phyloP scores from a whole-genome alignment of 805 yeast species.

The Metschnikowia corniflorae region DNA sequence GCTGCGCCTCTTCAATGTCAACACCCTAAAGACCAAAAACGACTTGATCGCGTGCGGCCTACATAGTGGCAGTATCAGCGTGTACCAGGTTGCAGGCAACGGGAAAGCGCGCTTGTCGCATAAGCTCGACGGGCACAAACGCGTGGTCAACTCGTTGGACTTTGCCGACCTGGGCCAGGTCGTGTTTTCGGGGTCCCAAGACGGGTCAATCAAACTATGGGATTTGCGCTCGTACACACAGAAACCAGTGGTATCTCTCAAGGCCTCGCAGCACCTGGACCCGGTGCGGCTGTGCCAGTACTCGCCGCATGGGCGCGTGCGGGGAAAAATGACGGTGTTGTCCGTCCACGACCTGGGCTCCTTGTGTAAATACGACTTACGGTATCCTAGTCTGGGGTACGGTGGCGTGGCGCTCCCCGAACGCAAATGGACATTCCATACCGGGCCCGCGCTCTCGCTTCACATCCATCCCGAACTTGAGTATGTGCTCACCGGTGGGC shows the following conservation, averaged over 20 bases:
- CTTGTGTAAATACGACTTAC: constrained; percentile 81
- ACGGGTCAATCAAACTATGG: constrained; percentile 75
- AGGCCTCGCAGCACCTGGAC: constrained; percentile 57
- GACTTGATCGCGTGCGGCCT: constrained; percentile 40
- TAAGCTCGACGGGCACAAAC: constrained; percentile 37
- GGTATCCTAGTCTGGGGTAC: constrained; percentile 36
- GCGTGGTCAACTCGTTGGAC: constrained; percentile 42
- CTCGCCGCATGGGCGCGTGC: constrained; percentile 46
- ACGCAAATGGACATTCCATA: constrained; percentile 77
- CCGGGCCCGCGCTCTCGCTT: constrained; percentile 84
- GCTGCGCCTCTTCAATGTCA: constrained; percentile 31
- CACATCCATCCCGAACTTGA: constrained; percentile 87
- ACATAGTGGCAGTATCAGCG: constrained; percentile 32
- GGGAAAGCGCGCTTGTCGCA: constrained; percentile 31
- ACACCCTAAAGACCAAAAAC: constrained; percentile 34
- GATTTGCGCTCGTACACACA: constrained; percentile 51
- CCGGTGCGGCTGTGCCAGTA: constrained; percentile 58
- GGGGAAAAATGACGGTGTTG: constrained; percentile 47
- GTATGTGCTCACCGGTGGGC: constrained; percentile 84
- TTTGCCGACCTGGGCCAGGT: constrained; percentile 26
- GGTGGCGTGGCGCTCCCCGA: constrained; percentile 48
- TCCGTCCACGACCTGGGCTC: constrained; percentile 88
- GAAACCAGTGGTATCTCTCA: constrained; percentile 48
- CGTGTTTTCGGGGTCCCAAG: constrained; percentile 64
- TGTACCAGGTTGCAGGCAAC: constrained; percentile 29